Base-by-base conservation (phyloP, 805 yeast genomes). In the Trichomonascus vanleenenianus region DNA sequence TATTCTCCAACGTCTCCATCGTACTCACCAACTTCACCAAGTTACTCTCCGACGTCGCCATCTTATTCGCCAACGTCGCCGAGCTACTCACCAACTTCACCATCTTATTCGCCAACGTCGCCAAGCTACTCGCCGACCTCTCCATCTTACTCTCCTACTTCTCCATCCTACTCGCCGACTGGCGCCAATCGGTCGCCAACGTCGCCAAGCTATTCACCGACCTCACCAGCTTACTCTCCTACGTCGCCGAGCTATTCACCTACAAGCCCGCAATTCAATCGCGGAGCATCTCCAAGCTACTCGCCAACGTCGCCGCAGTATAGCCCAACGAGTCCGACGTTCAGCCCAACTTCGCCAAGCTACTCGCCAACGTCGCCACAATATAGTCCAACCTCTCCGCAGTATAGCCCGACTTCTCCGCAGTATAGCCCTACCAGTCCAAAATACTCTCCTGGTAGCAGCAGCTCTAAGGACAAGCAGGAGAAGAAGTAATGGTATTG, bases 1-100 rank as follows among this genome's bases (percentile, higher is more conserved):
- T 85, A 85, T 59, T 73, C 83, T 0, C 94, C 95, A 46, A 85
- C 95, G 0, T 81, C 91, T 0, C 95, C 95, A 48, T 60, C 70
- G 1, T 86, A 86, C 63, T 74, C 82, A 1, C 95, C 95, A 40
- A 83, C 93, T 2, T 78, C 85, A 3, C 91, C 93, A 53, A 50
- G 62, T 20, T 77, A 80, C 62, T 66, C 75, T 0, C 86, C 86
- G 44, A 79, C 85, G 1, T 74, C 79, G 11, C 84, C 84, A 50
- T 49, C 63, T 2, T 80, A 79, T 56, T 67, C 77, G 1, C 89
- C 91, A 47, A 81, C 89, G 0, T 78, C 87, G 0, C 93, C 94
- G 55, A 57, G 71, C 12, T 83, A 82, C 64, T 69, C 78, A 8
- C 88, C 88, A 36, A 78, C 83, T 0, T 74, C 81, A 2, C 85